Evolutionary conservation across 2,329 filamentous ascomycete species (phyloP).

Genomic region (Talaromyces piceae): DNA sequence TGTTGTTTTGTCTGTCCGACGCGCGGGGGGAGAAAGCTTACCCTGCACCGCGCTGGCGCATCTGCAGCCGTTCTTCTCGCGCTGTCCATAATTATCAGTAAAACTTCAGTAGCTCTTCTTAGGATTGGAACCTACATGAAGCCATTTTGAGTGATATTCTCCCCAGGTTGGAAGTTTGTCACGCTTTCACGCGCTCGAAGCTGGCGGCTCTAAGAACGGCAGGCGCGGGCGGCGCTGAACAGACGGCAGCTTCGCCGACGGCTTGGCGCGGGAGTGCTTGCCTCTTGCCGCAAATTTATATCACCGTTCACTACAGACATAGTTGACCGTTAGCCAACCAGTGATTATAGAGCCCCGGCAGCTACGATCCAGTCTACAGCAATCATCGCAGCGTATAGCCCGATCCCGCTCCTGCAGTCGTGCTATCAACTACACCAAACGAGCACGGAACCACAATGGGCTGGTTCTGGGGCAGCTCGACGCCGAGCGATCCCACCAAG

Average conservation of each 20-base stretch:
- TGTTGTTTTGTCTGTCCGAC: slow-evolving; percentile 10
- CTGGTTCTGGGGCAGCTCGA: slow-evolving; percentile 53
- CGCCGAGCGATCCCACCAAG: slow-evolving; percentile 53
- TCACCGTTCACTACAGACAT: too few species aligned
- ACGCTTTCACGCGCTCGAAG: slow-evolving; percentile 15
- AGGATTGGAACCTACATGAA: slow-evolving; percentile 26
- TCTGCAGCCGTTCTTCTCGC: slow-evolving; percentile 48
- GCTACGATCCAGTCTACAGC: too few species aligned
- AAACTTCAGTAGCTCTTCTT: neutral
- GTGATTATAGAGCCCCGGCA: too few species aligned
- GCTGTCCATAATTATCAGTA: slow-evolving; percentile 22
- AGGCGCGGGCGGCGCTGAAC: neutral
- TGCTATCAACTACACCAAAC: neutral
- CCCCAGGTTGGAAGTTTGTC: slow-evolving; percentile 22
- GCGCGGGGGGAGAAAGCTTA: slow-evolving; percentile 33
- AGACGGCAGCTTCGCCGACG: neutral
- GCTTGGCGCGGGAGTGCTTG: neutral
- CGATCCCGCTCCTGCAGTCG: too few species aligned
- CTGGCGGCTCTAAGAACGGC: neutral
- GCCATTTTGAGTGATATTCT: slow-evolving; percentile 26
- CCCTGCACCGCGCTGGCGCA: slow-evolving; percentile 52
- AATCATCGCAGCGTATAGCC: too few species aligned
- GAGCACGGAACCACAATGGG: slow-evolving; percentile 41
- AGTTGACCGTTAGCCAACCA: too few species aligned
- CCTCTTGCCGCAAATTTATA: neutral